Base-by-base conservation (phyloP, 2,329 filamentous ascomycete genomes). In the Monilinia polystroma region DNA sequence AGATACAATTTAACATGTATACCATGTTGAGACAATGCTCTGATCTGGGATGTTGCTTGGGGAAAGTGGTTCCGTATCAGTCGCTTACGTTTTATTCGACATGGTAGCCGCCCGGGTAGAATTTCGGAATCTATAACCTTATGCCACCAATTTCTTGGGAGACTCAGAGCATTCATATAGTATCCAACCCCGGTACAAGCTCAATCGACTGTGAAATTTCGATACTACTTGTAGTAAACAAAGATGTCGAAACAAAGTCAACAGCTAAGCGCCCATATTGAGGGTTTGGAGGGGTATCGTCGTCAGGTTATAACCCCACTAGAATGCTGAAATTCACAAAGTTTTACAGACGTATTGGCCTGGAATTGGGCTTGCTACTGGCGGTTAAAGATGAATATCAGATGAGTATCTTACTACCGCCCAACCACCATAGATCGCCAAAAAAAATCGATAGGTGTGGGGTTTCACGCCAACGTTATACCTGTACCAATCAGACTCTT, bases 61-160 rank as follows among this genome's bases (percentile, higher is more conserved):
- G 58, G 32, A 58, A 49, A 58, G 63, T 51, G 63, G 53, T 58
- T 26, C 43, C 43, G 2, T 10, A 35, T 38, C 53, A 7, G 43
- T 41, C 29, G 43, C 35, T 26, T 49, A 26, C 11, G 51, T 64
- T 29, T 29, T 51, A 18, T 47, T 38, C 4, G 6, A 38, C 12
- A 58, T 16, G 20, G 41, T 29, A 64, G 26, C 62, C 63, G 63
- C 63, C 63, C 53, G n/a, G 62, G 8, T 38, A 38, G 16, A 16
- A 57, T n/a, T 6, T 45, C 26, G 52, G 62, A 35, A 26, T 41
- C 14, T 45, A 16, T 29, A 29, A 29, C 29, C 29, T 29, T 32
- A 54, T 18, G 23, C 41, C 10, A 54, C 23, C 55, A 10, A 35
- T 8, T 18, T 59, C 23, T 35, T 16, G 41, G 18, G 3, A 29